Evolutionary conservation across 257 asterid species (phyloP), one percentile per base, ranked within the genome.

Genomic region (Vinca minor): DNA sequence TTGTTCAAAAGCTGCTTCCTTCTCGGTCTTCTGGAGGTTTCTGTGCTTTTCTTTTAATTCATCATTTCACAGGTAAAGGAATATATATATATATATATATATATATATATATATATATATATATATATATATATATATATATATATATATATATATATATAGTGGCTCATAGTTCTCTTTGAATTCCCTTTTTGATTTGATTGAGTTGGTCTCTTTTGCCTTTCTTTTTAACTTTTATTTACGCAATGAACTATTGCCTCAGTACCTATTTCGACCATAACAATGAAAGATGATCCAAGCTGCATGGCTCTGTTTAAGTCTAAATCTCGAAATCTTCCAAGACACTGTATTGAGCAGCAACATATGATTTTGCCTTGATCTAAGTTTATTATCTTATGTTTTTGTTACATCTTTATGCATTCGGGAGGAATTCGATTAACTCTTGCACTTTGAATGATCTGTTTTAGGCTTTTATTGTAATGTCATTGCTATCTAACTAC

Each of bases 321-420:
- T 38, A 3, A 31, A 36, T 35, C 47, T 73, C 70, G n/a, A 57
- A 32, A 62, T 60, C 38, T 53, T 34, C 26, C 38, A 26, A 23
- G 64, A 38, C 45, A 31, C 18, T 69, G 49, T 54, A 54, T 32
- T 21, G 15, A 35, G 1, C 25, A 63, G 55, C 20, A 7, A 28
- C 41, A 20, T 32, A 18, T 44, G 23, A 63, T 8, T 11, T 70
- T 42, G n/a, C 31, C 9, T 12, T 38, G 1, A 0, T 9, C 31
- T 1, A 11, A 0, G 23, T 63, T 23, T 10, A 3, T 31, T 32
- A 20, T 31, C 21, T 31, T 42, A 3, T 42, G 5, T 8, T 20
- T 56, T 0, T 1, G 1, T 29, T 39, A 14, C 53, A 29, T n/a
- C n/a, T 56, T 48, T 10, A 10, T 17, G 26, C 21, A 23, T 50